phyloP scores from a whole-genome alignment of 352 stramenopile genomes.

The Pythium guiyangense region DNA sequence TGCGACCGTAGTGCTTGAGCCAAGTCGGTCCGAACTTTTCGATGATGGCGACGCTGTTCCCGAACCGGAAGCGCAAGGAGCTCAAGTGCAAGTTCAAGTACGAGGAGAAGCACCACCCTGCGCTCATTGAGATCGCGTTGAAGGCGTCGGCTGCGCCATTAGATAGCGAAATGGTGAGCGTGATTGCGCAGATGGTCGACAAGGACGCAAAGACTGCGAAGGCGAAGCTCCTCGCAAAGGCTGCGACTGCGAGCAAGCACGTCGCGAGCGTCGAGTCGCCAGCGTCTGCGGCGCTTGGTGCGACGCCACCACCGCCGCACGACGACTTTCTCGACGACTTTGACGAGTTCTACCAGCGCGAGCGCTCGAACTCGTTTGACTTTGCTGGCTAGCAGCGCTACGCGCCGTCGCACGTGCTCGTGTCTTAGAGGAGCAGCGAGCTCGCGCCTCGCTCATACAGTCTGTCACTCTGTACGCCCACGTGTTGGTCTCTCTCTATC shows the following conservation, averaged over 20 bases:
- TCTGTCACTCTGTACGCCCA: no score
- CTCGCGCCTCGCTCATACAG: no score
- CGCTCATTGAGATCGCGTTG: conserved; percentile 77
- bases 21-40: conserved; percentile 84
- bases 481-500: no score
- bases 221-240: conserved; percentile 22
- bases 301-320: conserved; percentile 23
- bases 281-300: conserved; percentile 14
- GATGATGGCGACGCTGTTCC: conserved; percentile 85
- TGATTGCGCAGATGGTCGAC: conserved; percentile 76
- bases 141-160: conserved; percentile 63
- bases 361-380: conserved; percentile 61
- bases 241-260: conserved; percentile 21
- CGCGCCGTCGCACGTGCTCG: no score
- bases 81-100: conserved; percentile 88
- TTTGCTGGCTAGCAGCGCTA: conserved; percentile 40
- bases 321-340: conserved; percentile 40
- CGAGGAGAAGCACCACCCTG: conserved; percentile 74
- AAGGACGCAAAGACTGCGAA: conserved; percentile 65
- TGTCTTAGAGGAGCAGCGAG: no score
- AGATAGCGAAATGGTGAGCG: conserved; percentile 77
- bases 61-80: conserved; percentile 74
- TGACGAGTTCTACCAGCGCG: conserved; percentile 38
- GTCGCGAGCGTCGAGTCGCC: conserved; percentile 17
- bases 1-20: conserved; percentile 48